Conservation (phyloP, 108 stramenopile species). For the Pseudonitzschia multiseries region DNA sequence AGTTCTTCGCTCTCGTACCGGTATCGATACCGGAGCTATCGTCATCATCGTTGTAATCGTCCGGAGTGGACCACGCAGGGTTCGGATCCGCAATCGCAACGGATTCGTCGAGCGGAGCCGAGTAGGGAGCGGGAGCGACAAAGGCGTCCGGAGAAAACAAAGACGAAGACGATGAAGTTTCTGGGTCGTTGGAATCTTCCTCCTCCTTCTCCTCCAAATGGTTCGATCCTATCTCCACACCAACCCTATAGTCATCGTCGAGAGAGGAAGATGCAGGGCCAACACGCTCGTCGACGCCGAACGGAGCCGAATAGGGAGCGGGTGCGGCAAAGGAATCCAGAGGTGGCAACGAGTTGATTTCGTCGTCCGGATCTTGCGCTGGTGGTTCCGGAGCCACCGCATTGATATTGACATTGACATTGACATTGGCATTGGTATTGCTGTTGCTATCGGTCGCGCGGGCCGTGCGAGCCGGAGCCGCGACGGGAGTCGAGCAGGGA, state of each 20-base stretch:
- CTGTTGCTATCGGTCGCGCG: too few relatives aligned
- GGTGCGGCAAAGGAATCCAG: background rate
- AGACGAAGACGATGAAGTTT: background rate
- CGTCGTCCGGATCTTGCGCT: background rate
- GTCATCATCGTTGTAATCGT: too few relatives aligned
- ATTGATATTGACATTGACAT: too few relatives aligned
- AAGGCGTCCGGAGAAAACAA: background rate
- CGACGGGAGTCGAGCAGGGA: background rate
- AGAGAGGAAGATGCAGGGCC: background rate
- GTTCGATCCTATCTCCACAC: too few relatives aligned
- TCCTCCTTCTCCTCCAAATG: too few relatives aligned
- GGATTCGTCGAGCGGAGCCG: background rate
- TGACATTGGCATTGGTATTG: too few relatives aligned
- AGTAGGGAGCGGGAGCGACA: constrained; percentile 7
- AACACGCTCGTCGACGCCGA: background rate
- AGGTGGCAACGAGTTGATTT: background rate
- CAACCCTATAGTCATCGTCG: too few relatives aligned
- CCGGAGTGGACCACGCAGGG: too few relatives aligned
- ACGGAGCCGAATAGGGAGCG: background rate
- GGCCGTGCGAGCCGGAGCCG: background rate
- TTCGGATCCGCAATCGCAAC: background rate
- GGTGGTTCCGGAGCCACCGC: background rate
- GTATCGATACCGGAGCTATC: too few relatives aligned
- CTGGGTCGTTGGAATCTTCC: too few relatives aligned
- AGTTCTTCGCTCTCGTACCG: too few relatives aligned